phyloP scores from a whole-genome alignment of 148 eudicot genomes.

The Silene uniflora region DNA sequence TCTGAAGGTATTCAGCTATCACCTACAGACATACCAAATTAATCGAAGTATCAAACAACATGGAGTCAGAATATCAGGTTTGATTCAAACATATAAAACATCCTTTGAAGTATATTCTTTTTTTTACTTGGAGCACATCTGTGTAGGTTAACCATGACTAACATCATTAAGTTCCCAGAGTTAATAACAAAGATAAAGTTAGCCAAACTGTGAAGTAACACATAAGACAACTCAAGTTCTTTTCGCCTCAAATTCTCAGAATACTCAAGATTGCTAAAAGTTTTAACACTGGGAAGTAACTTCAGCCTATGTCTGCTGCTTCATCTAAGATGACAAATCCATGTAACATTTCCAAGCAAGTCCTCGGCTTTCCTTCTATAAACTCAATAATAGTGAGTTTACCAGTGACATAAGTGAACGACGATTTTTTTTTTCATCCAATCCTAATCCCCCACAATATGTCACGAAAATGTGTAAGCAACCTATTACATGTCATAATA shows the following conservation, averaged over 20 bases:
- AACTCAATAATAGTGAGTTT: background rate
- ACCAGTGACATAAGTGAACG: background rate
- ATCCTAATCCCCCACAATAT: background rate
- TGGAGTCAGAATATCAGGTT: background rate
- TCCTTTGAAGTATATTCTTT: background rate
- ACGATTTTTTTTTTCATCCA: background rate
- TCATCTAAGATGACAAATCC: background rate
- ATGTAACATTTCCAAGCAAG: background rate
- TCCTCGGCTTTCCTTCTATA: background rate
- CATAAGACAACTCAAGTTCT: background rate
- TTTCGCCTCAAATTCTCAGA: background rate
- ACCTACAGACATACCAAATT: constrained; percentile 43
- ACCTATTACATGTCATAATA: background rate
- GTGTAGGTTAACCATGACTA: background rate
- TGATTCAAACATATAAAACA: background rate
- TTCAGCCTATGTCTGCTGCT: background rate
- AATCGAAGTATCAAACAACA: constrained; percentile 18
- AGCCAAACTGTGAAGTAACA: background rate
- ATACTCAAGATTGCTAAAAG: background rate
- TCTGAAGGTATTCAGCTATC: constrained; percentile 95
- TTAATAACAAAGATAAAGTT: background rate
- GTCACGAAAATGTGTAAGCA: background rate
- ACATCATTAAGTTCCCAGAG: background rate
- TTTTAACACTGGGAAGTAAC: background rate
- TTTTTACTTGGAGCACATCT: background rate